A percentile compares a stretch with the other conserved stretches of the same genome.
Conservation (phyloP, 1,139 yeast species). For the Schwanniomyces etchellsii region DNA sequence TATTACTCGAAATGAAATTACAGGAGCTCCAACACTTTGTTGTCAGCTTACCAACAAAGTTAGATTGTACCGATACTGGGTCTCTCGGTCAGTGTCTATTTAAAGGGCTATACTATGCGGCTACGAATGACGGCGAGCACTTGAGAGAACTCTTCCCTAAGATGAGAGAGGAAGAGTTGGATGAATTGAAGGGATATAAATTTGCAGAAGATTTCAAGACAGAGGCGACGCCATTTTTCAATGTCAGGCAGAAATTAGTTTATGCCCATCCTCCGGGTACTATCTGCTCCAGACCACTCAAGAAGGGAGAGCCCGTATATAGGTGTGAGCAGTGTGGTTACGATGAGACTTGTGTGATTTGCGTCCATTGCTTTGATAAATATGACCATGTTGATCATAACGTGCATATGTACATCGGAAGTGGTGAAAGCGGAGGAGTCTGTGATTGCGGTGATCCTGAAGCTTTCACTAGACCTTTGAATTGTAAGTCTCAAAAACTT, state of each 20-base stretch:
- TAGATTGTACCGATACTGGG: conserved; percentile 12
- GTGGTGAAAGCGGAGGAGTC: conserved; percentile 49
- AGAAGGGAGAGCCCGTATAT: conserved; percentile 57
- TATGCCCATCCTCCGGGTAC: conserved; percentile 27
- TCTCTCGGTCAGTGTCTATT: conserved; percentile 15
- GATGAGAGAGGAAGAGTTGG: conserved; percentile 14
- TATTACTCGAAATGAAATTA: conserved; percentile 11
- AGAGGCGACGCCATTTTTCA: conserved; percentile 10
- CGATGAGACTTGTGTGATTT: conserved; percentile 71
- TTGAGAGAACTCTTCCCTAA: conserved; percentile 22
- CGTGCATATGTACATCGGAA: conserved; percentile 48
- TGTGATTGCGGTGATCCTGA: conserved; percentile 94
- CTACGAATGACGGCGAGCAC: conserved; percentile 25
- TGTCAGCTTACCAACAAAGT: conserved; percentile 20
- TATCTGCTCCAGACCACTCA: conserved; percentile 61
- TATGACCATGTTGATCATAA: conserved; percentile 62
- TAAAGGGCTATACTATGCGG: conserved; percentile 26
- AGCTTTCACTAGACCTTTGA: conserved; percentile 58
- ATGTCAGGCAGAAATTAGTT: conserved; percentile 5
- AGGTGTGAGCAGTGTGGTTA: conserved; percentile 62
- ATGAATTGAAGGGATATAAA: conserved; percentile 11
- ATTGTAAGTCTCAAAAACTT: conserved; percentile 41
- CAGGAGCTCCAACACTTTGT: conserved; percentile 22
- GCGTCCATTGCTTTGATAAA: conserved; percentile 64
- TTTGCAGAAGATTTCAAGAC: conserved; percentile 8